phyloP scores from a whole-genome alignment of 2,329 filamentous ascomycete genomes.

The Talaromyces sp. region DNA sequence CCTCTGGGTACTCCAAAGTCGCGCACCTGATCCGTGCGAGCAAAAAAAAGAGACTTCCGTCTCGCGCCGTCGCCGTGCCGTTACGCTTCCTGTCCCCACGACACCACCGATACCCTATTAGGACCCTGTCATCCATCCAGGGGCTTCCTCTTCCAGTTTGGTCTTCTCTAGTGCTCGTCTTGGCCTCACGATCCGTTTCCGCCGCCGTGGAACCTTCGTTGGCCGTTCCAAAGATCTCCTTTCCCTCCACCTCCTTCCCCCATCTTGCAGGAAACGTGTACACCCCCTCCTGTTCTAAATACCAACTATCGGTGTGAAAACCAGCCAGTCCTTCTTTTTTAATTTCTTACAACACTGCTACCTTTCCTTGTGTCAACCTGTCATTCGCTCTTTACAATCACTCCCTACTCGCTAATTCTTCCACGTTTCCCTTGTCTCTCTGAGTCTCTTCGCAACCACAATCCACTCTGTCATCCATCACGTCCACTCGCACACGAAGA shows the following conservation, averaged over 20 bases:
- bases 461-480: neutral
- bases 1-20: neutral
- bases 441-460: neutral
- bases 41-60: conserved; percentile 1
- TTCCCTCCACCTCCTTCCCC: conserved; percentile 4
- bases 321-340: neutral
- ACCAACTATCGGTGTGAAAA: neutral
- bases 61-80: conserved; percentile 19
- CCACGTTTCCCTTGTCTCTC: neutral
- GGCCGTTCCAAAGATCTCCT: conserved; percentile 9
- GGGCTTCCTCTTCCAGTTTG: conserved; percentile 9
- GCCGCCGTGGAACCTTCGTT: conserved; percentile 12
- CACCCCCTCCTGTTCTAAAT: neutral
- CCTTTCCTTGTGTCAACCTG: neutral
- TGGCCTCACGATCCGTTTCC: conserved; percentile 11
- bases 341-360: neutral
- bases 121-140: conserved; percentile 10
- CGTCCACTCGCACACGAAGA: neutral
- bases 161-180: conserved; percentile 6
- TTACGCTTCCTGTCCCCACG: conserved; percentile 23
- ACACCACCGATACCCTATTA: conserved; percentile 13
- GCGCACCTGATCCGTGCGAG: conserved; percentile 11
- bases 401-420: neutral
- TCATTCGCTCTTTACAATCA: conserved; percentile 1
- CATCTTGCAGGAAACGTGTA: conserved; percentile 1